Evolutionary conservation across 306 rosid genomes (phyloP).

Genomic region (Rosa lucieae): DNA sequence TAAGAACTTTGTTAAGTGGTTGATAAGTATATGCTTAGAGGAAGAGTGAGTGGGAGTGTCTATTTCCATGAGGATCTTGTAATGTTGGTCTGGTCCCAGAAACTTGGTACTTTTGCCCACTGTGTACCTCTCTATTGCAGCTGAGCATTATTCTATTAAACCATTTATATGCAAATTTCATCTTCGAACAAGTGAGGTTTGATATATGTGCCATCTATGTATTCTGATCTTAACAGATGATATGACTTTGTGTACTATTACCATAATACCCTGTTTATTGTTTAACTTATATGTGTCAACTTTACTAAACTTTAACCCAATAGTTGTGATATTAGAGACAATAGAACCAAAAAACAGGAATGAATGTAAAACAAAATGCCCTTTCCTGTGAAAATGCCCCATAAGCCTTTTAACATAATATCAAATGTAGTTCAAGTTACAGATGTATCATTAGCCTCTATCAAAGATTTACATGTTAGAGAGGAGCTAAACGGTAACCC

Average conservation of each 20-base stretch:
- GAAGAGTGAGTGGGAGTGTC: background rate
- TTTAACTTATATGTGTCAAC: background rate
- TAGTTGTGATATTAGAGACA: background rate
- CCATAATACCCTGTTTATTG: background rate
- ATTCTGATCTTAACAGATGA: background rate
- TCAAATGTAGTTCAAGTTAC: background rate
- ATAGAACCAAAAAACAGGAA: background rate
- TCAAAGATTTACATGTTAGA: conserved; percentile 29
- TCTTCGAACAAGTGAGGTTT: background rate
- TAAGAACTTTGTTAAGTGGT: background rate
- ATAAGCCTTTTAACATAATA: background rate
- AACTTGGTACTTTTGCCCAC: background rate
- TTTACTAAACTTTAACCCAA: background rate
- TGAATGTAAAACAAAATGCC: background rate
- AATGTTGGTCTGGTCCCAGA: background rate
- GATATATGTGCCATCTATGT: background rate
- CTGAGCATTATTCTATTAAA: background rate
- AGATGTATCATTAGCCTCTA: conserved; percentile 11
- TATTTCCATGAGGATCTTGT: background rate
- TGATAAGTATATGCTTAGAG: background rate
- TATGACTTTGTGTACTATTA: background rate
- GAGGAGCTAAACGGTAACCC: conserved; percentile 22
- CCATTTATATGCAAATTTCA: background rate
- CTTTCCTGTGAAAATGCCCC: background rate
- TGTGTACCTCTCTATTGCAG: background rate